Percentiles rank a stretch among this genome's conserved stretches.
Evolutionary conservation across 371 early-diverging fungal genomes (phyloP).

Genomic region (Mucor plumbeus): DNA sequence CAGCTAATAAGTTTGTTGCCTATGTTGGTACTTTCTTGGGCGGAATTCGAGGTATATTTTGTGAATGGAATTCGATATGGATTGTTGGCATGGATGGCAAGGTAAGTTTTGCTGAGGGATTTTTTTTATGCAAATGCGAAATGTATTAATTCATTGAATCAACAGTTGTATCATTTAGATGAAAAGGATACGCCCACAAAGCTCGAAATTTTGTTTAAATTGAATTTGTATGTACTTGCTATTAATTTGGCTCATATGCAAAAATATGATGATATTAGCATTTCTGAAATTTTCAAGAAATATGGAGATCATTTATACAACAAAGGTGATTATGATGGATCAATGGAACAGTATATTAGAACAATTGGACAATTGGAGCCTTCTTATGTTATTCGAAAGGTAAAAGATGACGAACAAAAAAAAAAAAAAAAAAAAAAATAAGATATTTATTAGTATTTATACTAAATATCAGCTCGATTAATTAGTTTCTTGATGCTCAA

Average conservation of each 20-base stretch:
- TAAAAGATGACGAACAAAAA: constrained; percentile 29
- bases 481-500: constrained; percentile 89
- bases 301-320: constrained; percentile 87
- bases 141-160: not conserved
- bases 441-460: no score
- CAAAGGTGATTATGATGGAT: constrained; percentile 89
- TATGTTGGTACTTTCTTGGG: constrained; percentile 76
- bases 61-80: constrained; percentile 93
- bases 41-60: constrained; percentile 70
- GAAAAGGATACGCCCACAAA: constrained; percentile 89
- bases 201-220: constrained; percentile 84
- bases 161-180: constrained; percentile 76
- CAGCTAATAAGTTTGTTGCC: constrained; percentile 89
- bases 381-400: constrained; percentile 92
- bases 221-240: constrained; percentile 88
- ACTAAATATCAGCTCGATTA: no score
- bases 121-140: not conserved
- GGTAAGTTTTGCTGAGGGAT: constrained; percentile 41
- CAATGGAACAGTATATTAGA: constrained; percentile 89
- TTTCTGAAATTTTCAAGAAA: constrained; percentile 89
- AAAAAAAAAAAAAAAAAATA: no score
- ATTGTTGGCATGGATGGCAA: constrained; percentile 82
- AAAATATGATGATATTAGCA: constrained; percentile 74
- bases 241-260: constrained; percentile 80
- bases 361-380: constrained; percentile 96